phyloP scores from a whole-genome alignment of 495 filamentous ascomycete genomes.

The Penicillium simplicissimum region DNA sequence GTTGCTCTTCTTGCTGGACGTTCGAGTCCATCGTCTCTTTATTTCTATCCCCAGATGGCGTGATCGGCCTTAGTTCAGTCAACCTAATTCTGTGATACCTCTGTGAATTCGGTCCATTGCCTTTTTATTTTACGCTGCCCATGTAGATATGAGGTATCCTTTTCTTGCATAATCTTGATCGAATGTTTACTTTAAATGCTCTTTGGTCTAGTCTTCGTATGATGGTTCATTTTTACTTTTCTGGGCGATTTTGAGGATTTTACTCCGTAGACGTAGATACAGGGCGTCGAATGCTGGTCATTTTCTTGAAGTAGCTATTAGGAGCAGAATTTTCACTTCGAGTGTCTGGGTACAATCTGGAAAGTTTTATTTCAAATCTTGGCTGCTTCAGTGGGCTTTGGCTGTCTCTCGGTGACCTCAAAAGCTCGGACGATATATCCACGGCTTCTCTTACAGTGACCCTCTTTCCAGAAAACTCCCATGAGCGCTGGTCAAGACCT shows the following conservation, averaged over 20 bases:
- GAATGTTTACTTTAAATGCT: neutral
- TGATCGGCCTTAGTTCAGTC: constrained; percentile 15
- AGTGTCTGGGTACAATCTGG: neutral
- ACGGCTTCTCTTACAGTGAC: neutral
- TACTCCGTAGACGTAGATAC: no score
- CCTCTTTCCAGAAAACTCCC: neutral
- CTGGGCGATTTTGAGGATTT: no score
- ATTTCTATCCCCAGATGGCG: constrained; percentile 17
- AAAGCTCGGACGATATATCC: neutral
- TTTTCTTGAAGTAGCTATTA: no score
- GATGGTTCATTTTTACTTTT: neutral
- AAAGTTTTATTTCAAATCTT: neutral
- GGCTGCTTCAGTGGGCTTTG: neutral
- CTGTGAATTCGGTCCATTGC: neutral
- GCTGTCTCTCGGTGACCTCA: neutral
- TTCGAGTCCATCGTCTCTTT: constrained; percentile 13
- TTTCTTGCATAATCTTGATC: neutral
- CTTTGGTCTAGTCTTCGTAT: neutral
- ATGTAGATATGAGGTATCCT: constrained; percentile 8
- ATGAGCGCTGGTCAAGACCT: neutral
- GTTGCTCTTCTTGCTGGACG: constrained; percentile 12
- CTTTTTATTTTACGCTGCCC: neutral
- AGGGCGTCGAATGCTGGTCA: no score
- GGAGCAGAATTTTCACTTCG: no score
- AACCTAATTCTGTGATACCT: constrained; percentile 26